Base-by-base conservation (phyloP, 345 rosid genomes). In the Pelargonium nanum region DNA sequence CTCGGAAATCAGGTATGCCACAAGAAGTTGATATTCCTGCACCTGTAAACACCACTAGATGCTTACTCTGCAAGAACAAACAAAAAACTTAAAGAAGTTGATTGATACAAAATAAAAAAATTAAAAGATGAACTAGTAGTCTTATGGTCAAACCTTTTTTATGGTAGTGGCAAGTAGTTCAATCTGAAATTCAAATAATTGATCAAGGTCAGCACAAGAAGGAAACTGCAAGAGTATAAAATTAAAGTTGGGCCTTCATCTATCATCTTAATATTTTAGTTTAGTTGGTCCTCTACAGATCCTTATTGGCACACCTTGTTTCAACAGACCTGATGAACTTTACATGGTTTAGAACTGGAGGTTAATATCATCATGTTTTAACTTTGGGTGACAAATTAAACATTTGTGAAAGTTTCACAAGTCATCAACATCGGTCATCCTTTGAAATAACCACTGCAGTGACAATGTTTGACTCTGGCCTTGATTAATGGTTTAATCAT, bases 1-100 rank as follows among this genome's bases (percentile, higher is more conserved):
- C 97, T 69, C 99, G 80, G 75, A 93, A 87, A 77, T 93, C 96
- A 67, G 99, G 97, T 65, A 93, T 93, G 48, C 99, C 96, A 72
- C 99, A 87, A 68, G 99, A 85, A 50, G 99, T 89, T 60, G 99
- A 93, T 72, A 89, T 89, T 68, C 99, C 97, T 19, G 99, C 99
- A 73, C 97, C 97, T 40, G 97, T 93, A 67, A 93, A 93, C 64
- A 81, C 97, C 66, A 89, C 97, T 67, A 93, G 90, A 81, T 89
- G 99, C 87, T 85, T 89, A 78, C 97, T 87, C 99, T 93, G 94
- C 89, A 87, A 79, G 68, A 62, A 74, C 32, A 70, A 74, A 75
- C 71, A 71, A 62, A 60, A 66, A 40, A 30, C 50, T 72, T 78
- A 53, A 72, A 67, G 40, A 64, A 21, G 63, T 69, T 62, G 32